Conservation (phyloP, 2,329 filamentous ascomycete species). For the Colletotrichum sp. region DNA sequence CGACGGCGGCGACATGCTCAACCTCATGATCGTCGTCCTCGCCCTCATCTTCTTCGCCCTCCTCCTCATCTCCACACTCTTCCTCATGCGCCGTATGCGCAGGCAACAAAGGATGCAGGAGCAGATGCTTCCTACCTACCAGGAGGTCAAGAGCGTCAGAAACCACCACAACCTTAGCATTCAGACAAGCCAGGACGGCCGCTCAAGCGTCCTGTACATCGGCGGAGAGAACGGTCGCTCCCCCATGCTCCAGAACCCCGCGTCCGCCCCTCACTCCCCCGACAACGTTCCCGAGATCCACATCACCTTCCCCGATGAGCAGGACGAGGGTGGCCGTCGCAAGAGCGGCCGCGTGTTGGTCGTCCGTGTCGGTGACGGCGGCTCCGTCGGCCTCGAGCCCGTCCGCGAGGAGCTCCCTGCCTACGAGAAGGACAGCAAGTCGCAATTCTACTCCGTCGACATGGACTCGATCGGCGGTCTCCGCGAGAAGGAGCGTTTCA, state of each 20-base stretch:
- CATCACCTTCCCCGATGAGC: slow-evolving; percentile 97
- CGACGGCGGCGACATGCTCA: slow-evolving; percentile 67
- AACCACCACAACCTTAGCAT: slow-evolving; percentile 64
- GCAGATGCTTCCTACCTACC: slow-evolving; percentile 72
- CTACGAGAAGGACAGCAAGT: slow-evolving; percentile 81
- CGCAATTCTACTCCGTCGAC: slow-evolving; percentile 90
- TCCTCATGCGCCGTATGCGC: slow-evolving; percentile 73
- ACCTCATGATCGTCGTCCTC: slow-evolving; percentile 81
- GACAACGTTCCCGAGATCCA: slow-evolving; percentile 92
- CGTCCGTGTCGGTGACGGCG: slow-evolving; percentile 87
- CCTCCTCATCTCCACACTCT: slow-evolving; percentile 68
- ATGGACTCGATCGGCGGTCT: slow-evolving; percentile 93
- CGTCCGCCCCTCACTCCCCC: slow-evolving; percentile 77
- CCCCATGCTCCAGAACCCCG: slow-evolving; percentile 76
- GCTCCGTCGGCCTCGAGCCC: slow-evolving; percentile 86
- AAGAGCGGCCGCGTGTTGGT: slow-evolving; percentile 90
- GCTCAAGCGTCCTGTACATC: slow-evolving; percentile 77
- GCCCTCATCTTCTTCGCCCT: slow-evolving; percentile 78
- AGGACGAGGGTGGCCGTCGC: slow-evolving; percentile 81
- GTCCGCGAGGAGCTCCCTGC: slow-evolving; percentile 82
- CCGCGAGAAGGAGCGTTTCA: slow-evolving; percentile 78
- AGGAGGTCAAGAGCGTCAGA: slow-evolving; percentile 60
- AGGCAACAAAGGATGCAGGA: slow-evolving; percentile 51
- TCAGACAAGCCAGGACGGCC: slow-evolving; percentile 57
- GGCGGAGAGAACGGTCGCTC: slow-evolving; percentile 70